phyloP scores from a whole-genome alignment of 1,139 yeast genomes.

The Taphrina betulina region DNA sequence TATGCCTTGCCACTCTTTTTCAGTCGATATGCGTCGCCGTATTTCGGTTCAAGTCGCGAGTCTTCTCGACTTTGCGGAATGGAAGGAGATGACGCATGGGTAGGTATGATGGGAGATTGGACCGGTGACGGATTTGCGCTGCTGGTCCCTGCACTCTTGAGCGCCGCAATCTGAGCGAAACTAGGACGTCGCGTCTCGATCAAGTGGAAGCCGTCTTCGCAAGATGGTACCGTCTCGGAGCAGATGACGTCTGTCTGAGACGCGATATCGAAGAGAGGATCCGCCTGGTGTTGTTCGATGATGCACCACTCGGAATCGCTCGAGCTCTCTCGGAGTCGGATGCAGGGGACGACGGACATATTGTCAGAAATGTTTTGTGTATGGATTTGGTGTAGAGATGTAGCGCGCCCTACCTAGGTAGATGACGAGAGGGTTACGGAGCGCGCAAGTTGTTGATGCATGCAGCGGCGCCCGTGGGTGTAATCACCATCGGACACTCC shows the following conservation, averaged over 20 bases:
- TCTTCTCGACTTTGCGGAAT: not conserved
- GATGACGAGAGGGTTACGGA: too few species aligned
- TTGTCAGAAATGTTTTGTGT: too few species aligned
- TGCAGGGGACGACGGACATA: too few species aligned
- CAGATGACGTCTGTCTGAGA: constrained; percentile 3
- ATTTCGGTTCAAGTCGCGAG: not conserved
- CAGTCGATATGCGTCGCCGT: not conserved
- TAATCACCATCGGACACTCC: too few species aligned
- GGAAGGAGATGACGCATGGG: not conserved
- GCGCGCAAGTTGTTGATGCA: too few species aligned
- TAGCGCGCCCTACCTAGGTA: too few species aligned
- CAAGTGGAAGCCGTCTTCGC: constrained; percentile 6
- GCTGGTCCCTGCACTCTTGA: constrained; percentile 18
- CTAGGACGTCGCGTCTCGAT: constrained; percentile 14
- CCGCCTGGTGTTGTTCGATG: constrained; percentile 17
- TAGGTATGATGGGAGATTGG: constrained; percentile 2
- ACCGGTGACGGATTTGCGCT: constrained; percentile 13
- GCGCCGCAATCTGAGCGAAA: constrained; percentile 11
- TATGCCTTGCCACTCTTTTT: constrained; percentile 26
- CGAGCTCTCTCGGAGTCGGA: too few species aligned
- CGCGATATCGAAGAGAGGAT: constrained; percentile 15
- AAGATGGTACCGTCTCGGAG: not conserved
- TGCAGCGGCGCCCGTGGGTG: too few species aligned
- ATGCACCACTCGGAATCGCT: constrained; percentile 20
- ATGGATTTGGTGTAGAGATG: too few species aligned